A percentile compares a stretch with the other conserved stretches of the same genome.
Conservation (phyloP, 2,329 filamentous ascomycete genomes). For the Ophiostoma triangulosporum region DNA sequence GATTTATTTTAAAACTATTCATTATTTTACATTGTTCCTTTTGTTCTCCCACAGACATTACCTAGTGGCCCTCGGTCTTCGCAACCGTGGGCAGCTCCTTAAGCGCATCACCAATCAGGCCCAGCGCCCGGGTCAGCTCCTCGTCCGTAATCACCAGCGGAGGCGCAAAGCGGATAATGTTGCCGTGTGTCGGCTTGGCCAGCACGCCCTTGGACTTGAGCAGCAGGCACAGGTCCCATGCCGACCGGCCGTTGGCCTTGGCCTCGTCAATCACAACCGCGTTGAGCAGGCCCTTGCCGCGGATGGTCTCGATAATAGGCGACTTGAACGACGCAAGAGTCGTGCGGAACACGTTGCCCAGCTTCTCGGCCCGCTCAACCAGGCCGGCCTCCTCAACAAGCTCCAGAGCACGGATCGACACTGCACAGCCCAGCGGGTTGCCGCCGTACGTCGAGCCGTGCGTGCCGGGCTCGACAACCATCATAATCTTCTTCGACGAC, state of each 20-base stretch:
- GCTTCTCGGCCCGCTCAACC: slow-evolving; percentile 63
- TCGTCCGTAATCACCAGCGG: slow-evolving; percentile 87
- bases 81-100: slow-evolving; percentile 62
- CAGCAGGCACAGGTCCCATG: slow-evolving; percentile 93
- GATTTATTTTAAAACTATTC: background rate
- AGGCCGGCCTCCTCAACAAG: slow-evolving; percentile 85
- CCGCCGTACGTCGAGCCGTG: slow-evolving; percentile 98
- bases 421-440: slow-evolving; percentile 88
- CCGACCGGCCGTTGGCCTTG: slow-evolving; percentile 70
- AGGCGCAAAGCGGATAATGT: slow-evolving; percentile 96
- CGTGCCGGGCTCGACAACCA: slow-evolving; percentile 89
- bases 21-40: background rate
- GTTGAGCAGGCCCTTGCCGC: slow-evolving; percentile 89
- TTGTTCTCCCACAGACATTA: background rate
- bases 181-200: slow-evolving; percentile 96
- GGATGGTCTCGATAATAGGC: slow-evolving; percentile 67
- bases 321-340: slow-evolving; percentile 62
- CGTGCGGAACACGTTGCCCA: slow-evolving; percentile 74
- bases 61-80: slow-evolving; percentile 22
- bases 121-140: slow-evolving; percentile 64
- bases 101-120: slow-evolving; percentile 70
- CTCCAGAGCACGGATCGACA: slow-evolving; percentile 89
- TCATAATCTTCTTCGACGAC: slow-evolving; percentile 79
- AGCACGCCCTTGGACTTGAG: slow-evolving; percentile 90
- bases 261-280: slow-evolving; percentile 91